Evolutionary conservation across 371 early-diverging fungal genomes (phyloP), one percentile per base, ranked within the genome.

Genomic region (Massospora cicadina): DNA sequence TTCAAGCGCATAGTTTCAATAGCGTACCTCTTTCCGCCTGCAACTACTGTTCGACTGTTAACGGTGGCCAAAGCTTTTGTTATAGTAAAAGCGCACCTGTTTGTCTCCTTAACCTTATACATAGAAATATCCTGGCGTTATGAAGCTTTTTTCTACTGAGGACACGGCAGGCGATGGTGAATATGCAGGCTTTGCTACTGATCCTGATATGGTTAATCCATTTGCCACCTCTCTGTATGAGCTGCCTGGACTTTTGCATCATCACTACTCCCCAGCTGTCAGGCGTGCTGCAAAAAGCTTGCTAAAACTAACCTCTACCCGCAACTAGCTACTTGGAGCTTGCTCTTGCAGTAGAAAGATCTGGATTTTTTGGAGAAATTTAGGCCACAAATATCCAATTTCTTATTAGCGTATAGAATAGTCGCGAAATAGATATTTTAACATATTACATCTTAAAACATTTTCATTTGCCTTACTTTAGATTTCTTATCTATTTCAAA

Each of bases 11-110:
- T 79, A 21, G 78, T 76, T 25, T 74, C 72, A 54, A 72, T 73
- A 32, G 75, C 71, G 65, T 71, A 74, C 72, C 87, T 69, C 78
- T 83, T 79, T 71, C 80, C 78, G 73, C 85, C 71, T 77, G 83
- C 71, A 72, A 84, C 72, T 66, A 81, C 67, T 65, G 70, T 65
- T 59, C 69, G 70, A 64, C 68, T 71, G 61, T 68, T 81, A 68
- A 58, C 63, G 33, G 70, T 81, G 33, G 74, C 79, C 66, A 72
- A 78, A 57, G 68, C 69, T 10, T 68, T 75, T 13, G 54, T 78
- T 54, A 67, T 70, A 33, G 74, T 76, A 61, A 58, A 71, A 65
- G n/a, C 30, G 17, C 32, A 26, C 53, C 26, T 64, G 26, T 43
- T 43, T 13, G 23, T 10, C 27, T 12, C 13, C 7, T 33, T 23